phyloP scores from a whole-genome alignment of 768 basidiomycete genomes.

The Amanita fuliginea region DNA sequence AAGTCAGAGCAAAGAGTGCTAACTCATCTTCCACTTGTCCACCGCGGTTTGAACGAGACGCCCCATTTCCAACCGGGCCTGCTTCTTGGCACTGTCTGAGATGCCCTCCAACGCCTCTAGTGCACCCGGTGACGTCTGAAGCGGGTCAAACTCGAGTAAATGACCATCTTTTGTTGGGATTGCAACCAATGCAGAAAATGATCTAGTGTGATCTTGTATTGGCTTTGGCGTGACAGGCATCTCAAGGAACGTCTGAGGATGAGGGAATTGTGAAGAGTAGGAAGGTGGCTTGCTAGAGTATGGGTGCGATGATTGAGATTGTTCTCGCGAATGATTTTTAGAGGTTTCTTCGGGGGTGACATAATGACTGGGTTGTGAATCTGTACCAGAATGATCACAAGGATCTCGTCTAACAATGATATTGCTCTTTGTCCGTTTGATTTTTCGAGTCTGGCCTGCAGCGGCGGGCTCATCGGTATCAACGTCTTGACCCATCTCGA shows the following conservation, averaged over 20 bases:
- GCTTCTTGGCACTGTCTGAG: conserved; percentile 73
- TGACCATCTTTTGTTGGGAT: conserved; percentile 78
- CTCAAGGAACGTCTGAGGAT: conserved; percentile 11
- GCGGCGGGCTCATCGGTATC: conserved; percentile 20
- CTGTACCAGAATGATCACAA: conserved; percentile 33
- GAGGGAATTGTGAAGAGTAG: conserved; percentile 14
- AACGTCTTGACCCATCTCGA: conserved; percentile 24
- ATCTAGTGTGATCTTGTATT: conserved; percentile 18
- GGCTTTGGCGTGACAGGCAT: conserved; percentile 25
- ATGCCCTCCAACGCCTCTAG: conserved; percentile 73
- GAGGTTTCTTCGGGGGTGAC: conserved; percentile 22
- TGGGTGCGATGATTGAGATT: conserved; percentile 23
- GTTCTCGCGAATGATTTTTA: conserved; percentile 31
- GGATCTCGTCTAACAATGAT: conserved; percentile 55
- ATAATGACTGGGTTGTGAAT: conserved; percentile 41
- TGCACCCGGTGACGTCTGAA: conserved; percentile 59
- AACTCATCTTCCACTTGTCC: conserved; percentile 63
- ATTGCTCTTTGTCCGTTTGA: conserved; percentile 43
- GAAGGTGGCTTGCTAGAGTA: conserved; percentile 12
- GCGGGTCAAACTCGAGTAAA: conserved; percentile 76
- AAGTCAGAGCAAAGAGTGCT: conserved; percentile 3
- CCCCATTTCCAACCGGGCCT: conserved; percentile 68
- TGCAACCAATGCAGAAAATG: conserved; percentile 52
- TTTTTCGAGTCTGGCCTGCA: conserved; percentile 16
- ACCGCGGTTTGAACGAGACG: conserved; percentile 62